Evolutionary conservation across 179 eudicot genomes (phyloP).

Genomic region (Gypsophila paniculata): DNA sequence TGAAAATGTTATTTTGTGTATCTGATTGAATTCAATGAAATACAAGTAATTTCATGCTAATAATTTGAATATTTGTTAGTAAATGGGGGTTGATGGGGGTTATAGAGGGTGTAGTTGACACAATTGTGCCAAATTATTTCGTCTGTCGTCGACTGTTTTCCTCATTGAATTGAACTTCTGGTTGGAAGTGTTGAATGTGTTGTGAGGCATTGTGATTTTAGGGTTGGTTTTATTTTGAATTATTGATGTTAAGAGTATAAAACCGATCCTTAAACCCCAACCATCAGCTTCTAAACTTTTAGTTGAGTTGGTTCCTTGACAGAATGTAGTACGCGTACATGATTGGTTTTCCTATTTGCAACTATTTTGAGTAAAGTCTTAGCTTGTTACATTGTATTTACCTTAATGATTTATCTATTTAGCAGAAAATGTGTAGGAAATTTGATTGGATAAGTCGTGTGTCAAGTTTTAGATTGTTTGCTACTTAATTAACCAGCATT

Average conservation of each 20-base stretch:
- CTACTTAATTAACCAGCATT: not conserved
- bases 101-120: not conserved
- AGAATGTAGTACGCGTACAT: too few species aligned
- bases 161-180: slow-evolving; percentile 11
- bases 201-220: not conserved
- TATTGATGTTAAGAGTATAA: not conserved
- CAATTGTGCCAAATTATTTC: not conserved
- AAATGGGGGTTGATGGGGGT: not conserved
- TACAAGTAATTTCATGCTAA: too few species aligned
- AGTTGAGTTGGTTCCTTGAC: too few species aligned
- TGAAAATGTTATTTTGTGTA: too few species aligned
- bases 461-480: not conserved
- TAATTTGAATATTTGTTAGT: not conserved
- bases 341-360: not conserved
- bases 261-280: too few species aligned
- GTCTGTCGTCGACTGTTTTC: not conserved
- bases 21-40: too few species aligned
- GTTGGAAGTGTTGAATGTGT: not conserved
- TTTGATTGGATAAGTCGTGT: not conserved
- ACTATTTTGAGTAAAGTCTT: not conserved
- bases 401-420: not conserved
- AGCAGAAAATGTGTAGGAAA: not conserved
- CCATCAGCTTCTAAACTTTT: too few species aligned
- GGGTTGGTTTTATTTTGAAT: not conserved
- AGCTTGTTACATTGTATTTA: not conserved